Evolutionary conservation across 1,284 basidiomycete species (phyloP), one percentile per base, ranked within the genome.

Genomic region (Gymnopus androsaceus): DNA sequence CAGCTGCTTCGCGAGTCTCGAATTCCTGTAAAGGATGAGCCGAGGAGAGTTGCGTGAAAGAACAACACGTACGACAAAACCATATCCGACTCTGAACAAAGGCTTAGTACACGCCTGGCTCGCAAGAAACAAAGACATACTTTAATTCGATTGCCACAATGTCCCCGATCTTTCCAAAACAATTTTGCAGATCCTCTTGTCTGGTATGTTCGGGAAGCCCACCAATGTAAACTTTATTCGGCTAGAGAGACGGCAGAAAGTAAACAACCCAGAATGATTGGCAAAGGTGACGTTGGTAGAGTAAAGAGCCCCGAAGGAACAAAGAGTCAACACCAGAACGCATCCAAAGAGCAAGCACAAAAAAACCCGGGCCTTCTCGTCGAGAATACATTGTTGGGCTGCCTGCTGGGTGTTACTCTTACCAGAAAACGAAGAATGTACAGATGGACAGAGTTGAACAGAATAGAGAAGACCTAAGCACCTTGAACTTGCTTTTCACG

Each of bases 171-270:
- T 91, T 90, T 54, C 88, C 88, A 70, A 93, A 93, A 70, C 91
- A 92, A 62, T 81, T 88, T 68, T 84, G 85, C 28, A 93, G 74
- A 67, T 93, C 90, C 73, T 91, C 90, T 72, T 85, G 81, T 61
- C 87, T 86, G 53, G 90, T 92, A 63, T 90, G 81, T 72, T 91
- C 88, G 59, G 90, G 91, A 60, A 93, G 81, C 62, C 90, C 90
- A 66, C 90, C 90, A 67, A 93, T 85, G 69, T 93, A 93, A 70
- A 93, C 87, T 76, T 93, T 93, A 76, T 92, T 92, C 74, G 88
- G 87, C 89, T 92, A 72, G 63, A 79, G 75, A 75, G 63, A 72
- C 75, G 77, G 80, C 77, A 82, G 72, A 82, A 78, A 73, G 79
- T 87, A 75, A 87, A 87, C 82, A 70, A 60, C 62, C 61, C 61